Base-by-base conservation (phyloP, 2,329 filamentous ascomycete genomes). In the Mycocentrospora acerina region DNA sequence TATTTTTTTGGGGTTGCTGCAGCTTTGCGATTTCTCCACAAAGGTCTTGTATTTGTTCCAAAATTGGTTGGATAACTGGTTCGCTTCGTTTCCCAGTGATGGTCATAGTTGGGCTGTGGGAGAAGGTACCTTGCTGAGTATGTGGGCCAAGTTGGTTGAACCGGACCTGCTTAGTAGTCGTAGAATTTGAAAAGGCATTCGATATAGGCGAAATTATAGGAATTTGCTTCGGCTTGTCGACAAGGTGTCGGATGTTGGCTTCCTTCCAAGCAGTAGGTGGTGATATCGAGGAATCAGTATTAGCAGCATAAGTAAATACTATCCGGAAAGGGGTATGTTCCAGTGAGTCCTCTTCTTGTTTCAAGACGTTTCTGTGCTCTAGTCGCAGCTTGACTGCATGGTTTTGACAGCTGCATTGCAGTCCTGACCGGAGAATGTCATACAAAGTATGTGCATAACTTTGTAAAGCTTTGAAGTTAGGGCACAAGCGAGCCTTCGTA, bases 301-400 rank as follows among this genome's bases (percentile, higher is more conserved):
- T 29, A 0, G 34, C 24, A 14, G 17, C 35, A 15, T 43, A 45
- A 9, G 35, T 48, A 22, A 58, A 54, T 2, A 58, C 29, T 7
- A 58, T 41, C 8, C 45, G 42, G 29, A 51, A 56, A 12, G 45
- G 46, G 1, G 29, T 44, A 16, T 35, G 28, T 28, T 47, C 41
- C 1, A 40, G 22, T 2, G 44, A 13, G 2, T 51, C 40, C 7
- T 46, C 43, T 4, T 50, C 46, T 19, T 37, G 31, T 15, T 32
- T 37, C 4, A 22, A 13, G 7, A n/a, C 24, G 7, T 40, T 34
- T 14, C 53, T 33, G 15, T 19, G 41, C 15, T 55, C 52, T 5
- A 58, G 28, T 14, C 51, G 48, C 22, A 63, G 29, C 35, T 55
- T 57, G n/a, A 44, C 54, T 12, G 45, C 45, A 30, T 62, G 59